Evolutionary conservation across 1,139 yeast genomes (phyloP).

Genomic region (Magnusiomyces suaveolens): DNA sequence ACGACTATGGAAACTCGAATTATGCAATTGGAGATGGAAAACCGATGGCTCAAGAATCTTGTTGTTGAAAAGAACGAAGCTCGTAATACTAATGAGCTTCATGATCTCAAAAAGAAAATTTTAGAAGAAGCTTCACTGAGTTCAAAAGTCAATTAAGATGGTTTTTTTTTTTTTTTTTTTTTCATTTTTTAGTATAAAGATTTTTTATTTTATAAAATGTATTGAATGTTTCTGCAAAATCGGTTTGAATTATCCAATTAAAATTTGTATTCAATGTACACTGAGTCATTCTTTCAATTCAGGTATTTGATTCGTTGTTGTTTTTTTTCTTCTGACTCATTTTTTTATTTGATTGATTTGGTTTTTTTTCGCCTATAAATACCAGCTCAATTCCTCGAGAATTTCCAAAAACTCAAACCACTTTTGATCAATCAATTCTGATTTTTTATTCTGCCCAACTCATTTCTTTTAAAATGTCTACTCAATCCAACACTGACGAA

Average conservation of each 20-base stretch:
- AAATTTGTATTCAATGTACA: too few species aligned
- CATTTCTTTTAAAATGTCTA: too few species aligned
- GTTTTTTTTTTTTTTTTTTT: neutral
- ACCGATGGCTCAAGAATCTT: constrained; percentile 62
- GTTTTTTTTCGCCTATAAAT: too few species aligned
- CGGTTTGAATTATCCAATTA: too few species aligned
- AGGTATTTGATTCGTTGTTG: too few species aligned
- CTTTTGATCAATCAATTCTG: constrained; percentile 36
- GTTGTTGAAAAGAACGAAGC: constrained; percentile 55
- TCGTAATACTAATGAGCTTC: constrained; percentile 27
- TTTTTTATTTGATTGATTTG: constrained; percentile 32
- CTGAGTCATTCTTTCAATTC: too few species aligned
- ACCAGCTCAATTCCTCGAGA: too few species aligned
- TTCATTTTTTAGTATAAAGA: neutral
- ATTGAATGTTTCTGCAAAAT: too few species aligned
- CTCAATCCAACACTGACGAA: neutral
- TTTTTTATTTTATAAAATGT: neutral
- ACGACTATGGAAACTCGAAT: constrained; percentile 51
- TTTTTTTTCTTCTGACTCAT: too few species aligned
- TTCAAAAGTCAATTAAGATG: neutral
- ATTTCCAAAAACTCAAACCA: too few species aligned
- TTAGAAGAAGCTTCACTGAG: neutral
- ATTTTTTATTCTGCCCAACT: constrained; percentile 15
- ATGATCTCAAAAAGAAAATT: constrained; percentile 25
- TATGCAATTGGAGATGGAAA: constrained; percentile 72